Percentiles rank a stretch among this genome's conserved stretches.
Conservation (phyloP, 352 stramenopile genomes). For the Pythium monospermum region DNA sequence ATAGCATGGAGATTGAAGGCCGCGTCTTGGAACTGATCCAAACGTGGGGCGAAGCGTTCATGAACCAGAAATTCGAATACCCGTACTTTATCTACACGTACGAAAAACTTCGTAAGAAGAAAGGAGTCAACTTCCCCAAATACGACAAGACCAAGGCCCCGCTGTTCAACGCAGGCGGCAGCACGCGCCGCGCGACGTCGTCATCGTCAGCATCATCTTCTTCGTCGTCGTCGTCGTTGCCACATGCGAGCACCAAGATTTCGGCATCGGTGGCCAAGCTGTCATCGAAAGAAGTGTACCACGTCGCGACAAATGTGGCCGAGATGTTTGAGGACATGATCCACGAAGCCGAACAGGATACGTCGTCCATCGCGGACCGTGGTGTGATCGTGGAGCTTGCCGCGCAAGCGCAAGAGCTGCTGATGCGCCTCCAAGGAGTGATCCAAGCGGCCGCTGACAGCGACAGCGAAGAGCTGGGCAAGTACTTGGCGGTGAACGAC, state of each 20-base stretch:
- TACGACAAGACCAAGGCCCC: conserved; percentile 59
- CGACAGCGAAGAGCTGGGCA: conserved; percentile 53
- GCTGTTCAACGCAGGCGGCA: conserved; percentile 12
- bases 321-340: conserved; percentile 87
- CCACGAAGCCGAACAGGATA: conserved; percentile 48
- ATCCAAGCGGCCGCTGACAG: conserved; percentile 57
- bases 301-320: conserved; percentile 55
- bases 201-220: conserved; percentile 1
- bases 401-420: conserved; percentile 50
- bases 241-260: background rate
- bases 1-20: conserved; percentile 68
- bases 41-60: conserved; percentile 77
- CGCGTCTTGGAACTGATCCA: conserved; percentile 75
- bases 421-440: conserved; percentile 51
- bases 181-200: conserved; percentile 2
- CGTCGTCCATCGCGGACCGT: conserved; percentile 32
- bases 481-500: conserved; percentile 71
- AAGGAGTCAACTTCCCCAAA: conserved; percentile 70
- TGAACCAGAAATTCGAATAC: conserved; percentile 61
- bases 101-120: conserved; percentile 80
- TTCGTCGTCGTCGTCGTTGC: conserved; percentile 4
- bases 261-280: conserved; percentile 38
- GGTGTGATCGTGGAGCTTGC: conserved; percentile 73
- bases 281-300: conserved; percentile 51
- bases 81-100: conserved; percentile 82